Evolutionary conservation across 495 filamentous ascomycete genomes (phyloP), one percentile per base, ranked within the genome.

Genomic region (Talaromyces liani): DNA sequence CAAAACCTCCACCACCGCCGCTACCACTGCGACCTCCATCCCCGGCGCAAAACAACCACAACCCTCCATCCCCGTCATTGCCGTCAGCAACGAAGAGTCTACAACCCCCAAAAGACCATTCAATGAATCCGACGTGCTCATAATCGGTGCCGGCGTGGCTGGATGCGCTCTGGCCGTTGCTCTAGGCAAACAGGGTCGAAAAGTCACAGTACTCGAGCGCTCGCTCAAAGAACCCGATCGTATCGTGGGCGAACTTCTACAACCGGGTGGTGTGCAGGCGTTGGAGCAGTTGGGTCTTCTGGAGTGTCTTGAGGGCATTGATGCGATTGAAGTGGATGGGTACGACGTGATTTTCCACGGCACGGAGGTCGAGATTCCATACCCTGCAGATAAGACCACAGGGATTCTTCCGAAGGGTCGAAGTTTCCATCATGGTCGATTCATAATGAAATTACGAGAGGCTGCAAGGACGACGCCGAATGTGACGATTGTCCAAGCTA

Each of bases 211-310:
- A 58, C 84, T 98, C 22, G 94, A 98, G 75, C 81, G 81, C 66
- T 93, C 88, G 74, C 78, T 97, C 72, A 92, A 93, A 75, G 91
- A 97, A 77, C 94, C 94, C 12, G 91, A 98, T 78, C 87, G 94
- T 62, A 98, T 98, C 69, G 93, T 98, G 22, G 94, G 94, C 61
- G 94, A 98, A 78, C 76, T 98, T 64, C 77, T 98, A 70, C 94
- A 98, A 73, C 94, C 94, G 4, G 94, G 94, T 33, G 94, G 94
- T 49, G 87, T 96, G 45, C 76, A 81, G 51, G 92, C 95, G 20
- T 80, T 98, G 65, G 82, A 88, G 69, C 85, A 88, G 66, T 77
- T 98, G 60, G 95, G 95, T 6, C 74, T 98, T 59, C 73, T 73
- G 53, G 84, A 91, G 64, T 97, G 92, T 70, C 79, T 98, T 16